Conservation (phyloP, 768 basidiomycete genomes). For the Amanita subjunquillea region DNA sequence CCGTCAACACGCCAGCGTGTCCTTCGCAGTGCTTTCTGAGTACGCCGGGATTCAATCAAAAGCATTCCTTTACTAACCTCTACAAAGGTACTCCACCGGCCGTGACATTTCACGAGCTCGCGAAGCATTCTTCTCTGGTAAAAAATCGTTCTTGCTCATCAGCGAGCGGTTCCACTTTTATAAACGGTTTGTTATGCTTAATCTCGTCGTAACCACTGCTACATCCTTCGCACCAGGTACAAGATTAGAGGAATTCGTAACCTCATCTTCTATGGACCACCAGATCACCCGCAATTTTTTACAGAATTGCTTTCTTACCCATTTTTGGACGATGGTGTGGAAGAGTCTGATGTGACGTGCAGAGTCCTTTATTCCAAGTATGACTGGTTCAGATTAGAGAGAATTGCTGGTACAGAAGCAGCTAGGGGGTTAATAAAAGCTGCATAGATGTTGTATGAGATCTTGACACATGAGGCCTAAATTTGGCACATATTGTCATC, state of each 20-base stretch:
- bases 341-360: constrained; percentile 74
- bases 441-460: not conserved
- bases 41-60: constrained; percentile 22
- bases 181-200: constrained; percentile 43
- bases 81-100: constrained; percentile 75
- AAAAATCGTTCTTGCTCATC: constrained; percentile 78
- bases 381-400: constrained; percentile 80
- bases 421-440: constrained; percentile 32
- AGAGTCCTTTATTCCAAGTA: constrained; percentile 80
- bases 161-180: constrained; percentile 99
- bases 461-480: not conserved
- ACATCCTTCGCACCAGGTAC: constrained; percentile 42
- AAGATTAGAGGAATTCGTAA: constrained; percentile 90
- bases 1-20: constrained; percentile 57
- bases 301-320: constrained; percentile 84
- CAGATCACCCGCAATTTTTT: constrained; percentile 87
- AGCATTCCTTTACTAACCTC: not conserved
- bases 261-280: constrained; percentile 86
- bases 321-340: constrained; percentile 86
- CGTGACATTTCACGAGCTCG: constrained; percentile 92
- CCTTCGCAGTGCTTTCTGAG: constrained; percentile 87
- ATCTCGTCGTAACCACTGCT: not conserved
- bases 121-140: constrained; percentile 84
- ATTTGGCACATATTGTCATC: not conserved
- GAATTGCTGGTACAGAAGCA: constrained; percentile 58